Evolutionary conservation across 2,329 filamentous ascomycete genomes (phyloP).

Genomic region (Aspergillus latus): DNA sequence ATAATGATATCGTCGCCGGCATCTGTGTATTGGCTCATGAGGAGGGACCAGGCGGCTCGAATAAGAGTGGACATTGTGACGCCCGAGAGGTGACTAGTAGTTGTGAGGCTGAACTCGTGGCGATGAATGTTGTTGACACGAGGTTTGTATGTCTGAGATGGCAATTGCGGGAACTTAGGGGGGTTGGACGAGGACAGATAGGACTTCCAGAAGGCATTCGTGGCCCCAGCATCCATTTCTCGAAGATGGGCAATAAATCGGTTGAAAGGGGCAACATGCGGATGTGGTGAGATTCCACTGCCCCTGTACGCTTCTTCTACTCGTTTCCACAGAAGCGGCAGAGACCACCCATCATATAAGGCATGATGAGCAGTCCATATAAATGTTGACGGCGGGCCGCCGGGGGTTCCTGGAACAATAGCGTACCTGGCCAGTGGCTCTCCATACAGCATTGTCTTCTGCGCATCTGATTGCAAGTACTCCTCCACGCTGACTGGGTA

Average conservation of each 20-base stretch:
- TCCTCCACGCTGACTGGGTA: not conserved
- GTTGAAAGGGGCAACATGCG: not conserved
- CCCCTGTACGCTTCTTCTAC: conserved; percentile 18
- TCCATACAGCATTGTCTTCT: not conserved
- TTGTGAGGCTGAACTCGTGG: not conserved
- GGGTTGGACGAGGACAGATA: not conserved
- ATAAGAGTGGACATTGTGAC: not conserved
- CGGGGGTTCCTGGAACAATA: not conserved
- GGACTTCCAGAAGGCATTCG: not conserved
- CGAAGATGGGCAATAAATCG: not conserved
- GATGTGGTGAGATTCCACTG: not conserved
- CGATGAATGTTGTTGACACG: not conserved
- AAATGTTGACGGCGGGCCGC: not conserved
- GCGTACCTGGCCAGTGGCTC: not conserved
- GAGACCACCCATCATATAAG: conserved; percentile 42
- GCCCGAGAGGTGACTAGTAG: not conserved
- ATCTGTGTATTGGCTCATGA: not conserved
- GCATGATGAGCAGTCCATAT: conserved; percentile 38
- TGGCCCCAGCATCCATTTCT: not conserved
- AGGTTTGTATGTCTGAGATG: not conserved
- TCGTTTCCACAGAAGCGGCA: conserved; percentile 34
- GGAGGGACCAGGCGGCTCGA: not conserved
- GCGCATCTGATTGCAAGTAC: not conserved
- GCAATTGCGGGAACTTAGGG: not conserved
- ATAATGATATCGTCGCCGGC: not conserved